These are phyloP conservation scores for Vaccinium macrocarpon DNA, from an alignment of 148 eudicot genomes.

Conservation along the genomic window DNA sequence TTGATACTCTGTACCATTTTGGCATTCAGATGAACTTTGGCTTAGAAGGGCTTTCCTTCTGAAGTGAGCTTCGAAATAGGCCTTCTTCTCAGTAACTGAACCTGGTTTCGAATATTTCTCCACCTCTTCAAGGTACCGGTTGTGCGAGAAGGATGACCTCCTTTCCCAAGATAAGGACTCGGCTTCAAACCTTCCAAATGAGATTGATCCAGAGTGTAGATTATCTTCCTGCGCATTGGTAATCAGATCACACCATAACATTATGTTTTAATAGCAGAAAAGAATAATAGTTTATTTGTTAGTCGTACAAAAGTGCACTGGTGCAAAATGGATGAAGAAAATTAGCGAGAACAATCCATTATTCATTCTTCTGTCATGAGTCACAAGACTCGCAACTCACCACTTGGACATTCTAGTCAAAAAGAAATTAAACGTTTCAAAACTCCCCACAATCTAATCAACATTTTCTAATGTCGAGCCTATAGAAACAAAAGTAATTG, in stretches of 20 bases:
- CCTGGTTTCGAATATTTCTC: slow-evolving; percentile 75
- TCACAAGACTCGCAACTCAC: not conserved
- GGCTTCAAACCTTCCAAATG: slow-evolving; percentile 73
- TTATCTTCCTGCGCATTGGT: slow-evolving; percentile 44
- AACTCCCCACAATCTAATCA: not conserved
- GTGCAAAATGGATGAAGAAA: not conserved
- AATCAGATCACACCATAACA: not conserved
- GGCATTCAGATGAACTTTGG: slow-evolving; percentile 44
- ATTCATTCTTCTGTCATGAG: not conserved
- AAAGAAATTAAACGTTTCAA: not conserved
- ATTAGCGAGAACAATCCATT: not conserved
- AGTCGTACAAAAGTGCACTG: not conserved
- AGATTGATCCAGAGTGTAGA: slow-evolving; percentile 69
- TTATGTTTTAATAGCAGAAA: not conserved
- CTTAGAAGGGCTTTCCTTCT: slow-evolving; percentile 52
- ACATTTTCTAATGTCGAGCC: not conserved
- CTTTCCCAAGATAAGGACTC: slow-evolving; percentile 78
- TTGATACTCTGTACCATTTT: slow-evolving; percentile 32
- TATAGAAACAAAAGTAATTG: not conserved
- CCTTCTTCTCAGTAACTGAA: slow-evolving; percentile 73
- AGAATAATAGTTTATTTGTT: not conserved
- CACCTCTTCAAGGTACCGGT: slow-evolving; percentile 74
- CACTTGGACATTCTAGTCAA: no score
- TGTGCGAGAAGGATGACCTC: slow-evolving; percentile 76
- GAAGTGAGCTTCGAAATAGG: slow-evolving; percentile 73